Conservation (phyloP, 192 early-diverging fungal species). For the Rhizophagus clarus region DNA sequence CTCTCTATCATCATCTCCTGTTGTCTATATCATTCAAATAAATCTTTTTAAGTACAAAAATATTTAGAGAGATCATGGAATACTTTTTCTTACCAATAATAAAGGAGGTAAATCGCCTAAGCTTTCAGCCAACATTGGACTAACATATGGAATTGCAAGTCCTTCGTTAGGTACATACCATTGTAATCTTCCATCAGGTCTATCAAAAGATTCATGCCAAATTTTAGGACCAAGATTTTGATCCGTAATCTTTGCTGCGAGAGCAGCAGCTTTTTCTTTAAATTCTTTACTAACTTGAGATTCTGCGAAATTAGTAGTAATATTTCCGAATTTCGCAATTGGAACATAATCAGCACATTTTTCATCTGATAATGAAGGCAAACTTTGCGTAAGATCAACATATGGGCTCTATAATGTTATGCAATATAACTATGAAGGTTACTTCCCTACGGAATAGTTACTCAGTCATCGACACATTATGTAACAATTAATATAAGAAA, state of each 20-base stretch:
- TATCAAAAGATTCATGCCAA: too few relatives aligned
- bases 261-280: constrained; percentile 30
- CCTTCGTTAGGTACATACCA: too few relatives aligned
- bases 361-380: constrained; percentile 41
- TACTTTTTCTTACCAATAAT: too few relatives aligned
- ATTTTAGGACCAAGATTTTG: not conserved
- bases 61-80: too few relatives aligned
- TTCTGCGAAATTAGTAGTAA: constrained; percentile 28
- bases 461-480: too few relatives aligned
- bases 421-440: not conserved
- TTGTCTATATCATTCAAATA: constrained; percentile 34
- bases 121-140: too few relatives aligned
- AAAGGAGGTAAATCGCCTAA: too few relatives aligned
- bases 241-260: constrained; percentile 22
- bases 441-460: too few relatives aligned
- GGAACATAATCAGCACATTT: constrained; percentile 48
- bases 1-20: constrained; percentile 48
- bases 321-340: constrained; percentile 20
- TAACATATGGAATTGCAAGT: constrained; percentile 38
- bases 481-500: not conserved
- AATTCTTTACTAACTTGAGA: constrained; percentile 40
- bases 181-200: too few relatives aligned
- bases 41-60: not conserved
- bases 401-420: constrained; percentile 6
- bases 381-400: constrained; percentile 52